phyloP scores from a whole-genome alignment of 1,139 yeast genomes.

The Hanseniaspora uvarum region DNA sequence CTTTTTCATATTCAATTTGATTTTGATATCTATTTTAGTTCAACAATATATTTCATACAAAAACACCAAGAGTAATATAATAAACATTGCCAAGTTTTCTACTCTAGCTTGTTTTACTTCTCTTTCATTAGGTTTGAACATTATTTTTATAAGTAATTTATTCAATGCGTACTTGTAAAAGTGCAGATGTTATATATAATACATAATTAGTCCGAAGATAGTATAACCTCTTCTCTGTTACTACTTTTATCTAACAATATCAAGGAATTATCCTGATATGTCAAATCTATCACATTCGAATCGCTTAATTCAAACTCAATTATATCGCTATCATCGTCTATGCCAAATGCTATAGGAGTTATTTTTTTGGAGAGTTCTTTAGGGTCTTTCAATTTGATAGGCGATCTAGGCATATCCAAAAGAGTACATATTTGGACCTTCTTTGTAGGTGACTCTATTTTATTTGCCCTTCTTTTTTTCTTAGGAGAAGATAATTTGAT shows the following conservation, averaged over 20 bases:
- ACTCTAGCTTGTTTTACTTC: not conserved
- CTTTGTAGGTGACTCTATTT: not conserved
- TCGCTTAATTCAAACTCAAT: not conserved
- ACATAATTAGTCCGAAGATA: not conserved
- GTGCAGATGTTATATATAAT: not conserved
- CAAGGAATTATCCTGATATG: not conserved
- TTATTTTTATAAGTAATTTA: constrained; percentile 14
- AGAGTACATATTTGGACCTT: not conserved
- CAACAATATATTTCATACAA: constrained; percentile 4
- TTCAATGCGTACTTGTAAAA: constrained; percentile 12
- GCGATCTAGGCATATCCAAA: constrained; percentile 3
- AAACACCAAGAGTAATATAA: not conserved
- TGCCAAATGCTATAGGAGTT: not conserved
- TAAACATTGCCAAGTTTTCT: constrained; percentile 2
- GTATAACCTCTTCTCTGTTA: not conserved
- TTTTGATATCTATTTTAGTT: constrained; percentile 1
- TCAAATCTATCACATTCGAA: not conserved
- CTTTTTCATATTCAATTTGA: constrained; percentile 6
- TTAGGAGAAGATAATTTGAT: not conserved
- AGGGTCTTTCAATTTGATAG: not conserved
- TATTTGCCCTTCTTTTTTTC: not conserved
- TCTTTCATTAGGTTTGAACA: constrained; percentile 3
- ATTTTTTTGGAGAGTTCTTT: not conserved
- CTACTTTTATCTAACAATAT: not conserved
- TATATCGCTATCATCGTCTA: not conserved